Evolutionary conservation across 345 rosid species (phyloP), one percentile per base, ranked within the genome.

Genomic region (Salix arbutifolia): DNA sequence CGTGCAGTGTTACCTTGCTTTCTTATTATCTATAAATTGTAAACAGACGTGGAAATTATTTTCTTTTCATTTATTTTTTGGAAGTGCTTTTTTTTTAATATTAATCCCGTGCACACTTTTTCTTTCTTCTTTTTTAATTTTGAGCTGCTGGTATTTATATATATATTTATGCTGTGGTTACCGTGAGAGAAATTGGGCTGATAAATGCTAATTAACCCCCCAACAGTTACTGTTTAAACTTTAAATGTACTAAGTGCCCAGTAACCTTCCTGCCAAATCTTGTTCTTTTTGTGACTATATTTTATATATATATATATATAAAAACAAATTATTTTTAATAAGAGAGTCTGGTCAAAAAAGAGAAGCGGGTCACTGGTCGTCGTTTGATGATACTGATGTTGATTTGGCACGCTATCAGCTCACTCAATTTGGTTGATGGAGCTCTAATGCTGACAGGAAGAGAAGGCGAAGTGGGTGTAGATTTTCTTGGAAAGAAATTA

Each of bases 1-100:
- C 93, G 97, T 75, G 99, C 98, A 6, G 93, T 96, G 61, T 80
- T 96, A 79, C 99, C 98, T 65, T 96, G 99, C 84, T 96, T 96
- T 82, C 95, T 96, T 66, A 90, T 96, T 37, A 90, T 93, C 88
- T 96, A 96, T 76, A 91, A 86, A 62, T 76, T 93, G 95, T 96
- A 92, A 92, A 86, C 87, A 87, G 79, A 81, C 23, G 5, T 48
- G 50, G 35, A 65, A 52, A 69, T 37, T 48, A 21, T 35, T 77
- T 67, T 17, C 30, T 6, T 25, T 40, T 40, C 56, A 48, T 76
- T 44, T 70, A 42, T 42, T 42, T 42, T 76, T 77, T 77, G 14
- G 14, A 42, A 10, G 14, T 42, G 46, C 46, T 42, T 42, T 42
- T 11, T 1, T 11, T 2, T 0, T 2, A 42, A 40, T 40, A 40